Evolutionary conservation across 192 early-diverging fungal species (phyloP).

Genomic region (Linnemannia hyalina): DNA sequence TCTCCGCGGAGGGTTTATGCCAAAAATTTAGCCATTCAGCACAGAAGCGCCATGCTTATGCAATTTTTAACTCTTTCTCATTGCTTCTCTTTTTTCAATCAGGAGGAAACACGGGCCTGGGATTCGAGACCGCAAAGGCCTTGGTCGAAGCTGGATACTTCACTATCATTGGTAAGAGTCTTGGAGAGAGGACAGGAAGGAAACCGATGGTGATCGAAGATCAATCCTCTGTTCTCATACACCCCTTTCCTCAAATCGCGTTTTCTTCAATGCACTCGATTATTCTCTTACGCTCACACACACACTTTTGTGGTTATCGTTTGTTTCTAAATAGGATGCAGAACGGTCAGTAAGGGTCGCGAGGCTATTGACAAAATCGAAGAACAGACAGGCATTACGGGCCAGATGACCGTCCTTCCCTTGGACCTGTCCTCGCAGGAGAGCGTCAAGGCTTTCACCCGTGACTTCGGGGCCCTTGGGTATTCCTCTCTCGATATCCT

Average conservation of each 20-base stretch:
- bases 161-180: constrained; percentile 58
- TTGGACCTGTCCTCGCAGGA: constrained; percentile 65
- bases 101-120: constrained; percentile 74
- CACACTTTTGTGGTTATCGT: background rate
- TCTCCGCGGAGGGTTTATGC: background rate
- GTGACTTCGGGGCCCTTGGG: constrained; percentile 36
- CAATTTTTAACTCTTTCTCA: background rate
- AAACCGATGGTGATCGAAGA: background rate
- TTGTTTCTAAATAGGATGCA: constrained; percentile 34
- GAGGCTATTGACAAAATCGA: constrained; percentile 47
- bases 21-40: too few species aligned
- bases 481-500: constrained; percentile 31
- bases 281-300: background rate
- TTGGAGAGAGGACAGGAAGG: background rate
- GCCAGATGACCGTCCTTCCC: constrained; percentile 4
- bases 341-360: constrained; percentile 30
- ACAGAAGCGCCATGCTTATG: too few species aligned
- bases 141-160: constrained; percentile 67
- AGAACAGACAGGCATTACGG: constrained; percentile 38
- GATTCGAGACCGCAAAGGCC: constrained; percentile 68
- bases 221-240: background rate
- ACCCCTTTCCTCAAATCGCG: background rate
- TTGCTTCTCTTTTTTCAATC: background rate
- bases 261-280: background rate
- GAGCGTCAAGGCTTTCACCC: constrained; percentile 59